Conservation (phyloP, 768 basidiomycete species). For the Tylopilus sp. region DNA sequence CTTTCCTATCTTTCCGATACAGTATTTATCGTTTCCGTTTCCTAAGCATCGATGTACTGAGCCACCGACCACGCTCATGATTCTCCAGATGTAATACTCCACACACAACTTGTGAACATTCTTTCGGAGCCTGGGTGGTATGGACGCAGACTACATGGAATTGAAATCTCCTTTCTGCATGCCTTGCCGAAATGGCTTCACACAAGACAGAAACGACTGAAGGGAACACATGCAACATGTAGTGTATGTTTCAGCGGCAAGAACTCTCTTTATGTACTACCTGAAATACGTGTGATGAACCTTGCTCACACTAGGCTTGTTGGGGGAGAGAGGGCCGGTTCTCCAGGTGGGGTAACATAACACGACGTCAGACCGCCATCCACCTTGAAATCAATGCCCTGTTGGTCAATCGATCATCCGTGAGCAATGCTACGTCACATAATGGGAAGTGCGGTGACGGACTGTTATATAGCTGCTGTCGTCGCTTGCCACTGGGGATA, state of each 20-base stretch:
- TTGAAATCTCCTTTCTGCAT: neutral
- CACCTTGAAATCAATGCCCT: constrained; percentile 93
- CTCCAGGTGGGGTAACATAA: constrained; percentile 88
- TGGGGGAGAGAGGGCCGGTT: constrained; percentile 69
- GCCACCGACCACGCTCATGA: neutral
- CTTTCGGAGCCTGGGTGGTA: neutral
- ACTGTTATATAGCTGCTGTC: constrained; percentile 97
- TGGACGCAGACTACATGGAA: neutral
- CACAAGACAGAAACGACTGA: neutral
- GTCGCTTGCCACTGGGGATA: constrained; percentile 73
- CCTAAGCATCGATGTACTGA: neutral
- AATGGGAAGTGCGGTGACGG: constrained; percentile 24
- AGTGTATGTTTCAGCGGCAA: neutral
- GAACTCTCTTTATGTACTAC: neutral
- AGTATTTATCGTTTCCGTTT: neutral
- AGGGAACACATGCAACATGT: neutral
- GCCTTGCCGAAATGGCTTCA: neutral
- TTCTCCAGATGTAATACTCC: neutral
- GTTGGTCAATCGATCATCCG: constrained; percentile 2
- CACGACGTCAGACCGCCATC: constrained; percentile 92
- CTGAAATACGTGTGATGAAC: neutral
- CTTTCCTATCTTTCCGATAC: too few species aligned
- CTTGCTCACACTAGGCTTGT: constrained; percentile 49
- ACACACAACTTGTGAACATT: neutral
- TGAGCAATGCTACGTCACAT: constrained; percentile 2